phyloP scores from a whole-genome alignment of 257 asterid species.

The Penstemon newberryi region DNA sequence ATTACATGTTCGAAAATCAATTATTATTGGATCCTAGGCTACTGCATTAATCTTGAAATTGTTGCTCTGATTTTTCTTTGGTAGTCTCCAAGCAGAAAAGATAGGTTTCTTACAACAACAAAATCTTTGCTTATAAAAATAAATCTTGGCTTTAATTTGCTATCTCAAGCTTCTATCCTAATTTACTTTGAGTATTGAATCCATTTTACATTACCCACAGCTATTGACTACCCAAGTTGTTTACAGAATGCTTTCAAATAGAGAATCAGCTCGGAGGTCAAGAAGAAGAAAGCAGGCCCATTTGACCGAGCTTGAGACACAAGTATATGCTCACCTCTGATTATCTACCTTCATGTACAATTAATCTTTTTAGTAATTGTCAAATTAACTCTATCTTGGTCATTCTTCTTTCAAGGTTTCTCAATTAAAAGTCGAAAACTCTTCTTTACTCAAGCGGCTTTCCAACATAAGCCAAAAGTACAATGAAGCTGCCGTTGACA shows the following conservation, averaged over 20 bases:
- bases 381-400: slow-evolving; percentile 20
- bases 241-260: slow-evolving; percentile 93
- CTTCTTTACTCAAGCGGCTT: slow-evolving; percentile 72
- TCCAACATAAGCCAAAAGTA: slow-evolving; percentile 78
- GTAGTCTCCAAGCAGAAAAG: no score
- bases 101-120: no score
- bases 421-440: slow-evolving; percentile 71
- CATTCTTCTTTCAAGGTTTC: slow-evolving; percentile 57
- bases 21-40: no score
- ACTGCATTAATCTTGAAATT: no score
- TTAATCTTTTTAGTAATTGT: neutral
- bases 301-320: slow-evolving; percentile 91
- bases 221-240: neutral
- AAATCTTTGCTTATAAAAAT: no score
- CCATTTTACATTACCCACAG: no score
- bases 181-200: no score
- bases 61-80: no score
- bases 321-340: slow-evolving; percentile 41
- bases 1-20: no score
- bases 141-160: no score
- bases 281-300: slow-evolving; percentile 97
- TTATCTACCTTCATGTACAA: neutral
- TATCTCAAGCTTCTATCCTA: no score
- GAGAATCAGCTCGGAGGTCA: slow-evolving; percentile 99
- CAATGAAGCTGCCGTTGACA: slow-evolving; percentile 93